These are phyloP conservation scores for Colletotrichum eremochloae DNA, from an alignment of 2,329 filamentous ascomycete genomes.

Conservation along the genomic window DNA sequence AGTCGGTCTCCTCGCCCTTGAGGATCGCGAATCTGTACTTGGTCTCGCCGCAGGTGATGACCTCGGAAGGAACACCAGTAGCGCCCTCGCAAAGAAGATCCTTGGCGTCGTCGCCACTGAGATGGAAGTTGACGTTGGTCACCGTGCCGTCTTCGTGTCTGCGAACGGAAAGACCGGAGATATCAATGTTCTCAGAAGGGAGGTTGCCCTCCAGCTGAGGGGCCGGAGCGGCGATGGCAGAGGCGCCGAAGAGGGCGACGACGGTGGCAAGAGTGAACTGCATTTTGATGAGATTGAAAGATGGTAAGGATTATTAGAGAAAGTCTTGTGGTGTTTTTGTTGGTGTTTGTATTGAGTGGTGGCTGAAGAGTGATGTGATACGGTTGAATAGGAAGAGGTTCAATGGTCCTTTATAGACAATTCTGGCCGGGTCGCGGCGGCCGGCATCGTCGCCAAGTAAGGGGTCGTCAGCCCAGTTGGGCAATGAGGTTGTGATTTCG, in stretches of 20 bases:
- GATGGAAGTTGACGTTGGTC: constrained; percentile 43
- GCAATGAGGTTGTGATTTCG: constrained; percentile 28
- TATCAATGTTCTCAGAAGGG: constrained; percentile 45
- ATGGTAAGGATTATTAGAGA: too few relatives aligned
- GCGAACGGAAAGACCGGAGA: constrained; percentile 45
- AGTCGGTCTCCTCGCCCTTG: constrained; percentile 40
- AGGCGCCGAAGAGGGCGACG: constrained; percentile 43
- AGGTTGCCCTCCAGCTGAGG: constrained; percentile 16
- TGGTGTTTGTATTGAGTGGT: too few relatives aligned
- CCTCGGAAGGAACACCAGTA: constrained; percentile 43
- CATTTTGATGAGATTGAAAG: constrained; percentile 42
- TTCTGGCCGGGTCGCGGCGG: not conserved
- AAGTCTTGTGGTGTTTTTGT: not conserved
- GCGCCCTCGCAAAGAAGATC: constrained; percentile 39
- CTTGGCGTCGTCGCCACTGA: constrained; percentile 43
- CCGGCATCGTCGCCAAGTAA: constrained; percentile 14
- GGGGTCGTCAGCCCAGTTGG: constrained; percentile 14
- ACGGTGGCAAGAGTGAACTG: constrained; percentile 43
- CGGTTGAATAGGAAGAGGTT: not conserved
- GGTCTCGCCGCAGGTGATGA: constrained; percentile 47
- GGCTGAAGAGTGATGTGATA: not conserved
- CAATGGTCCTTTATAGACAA: not conserved
- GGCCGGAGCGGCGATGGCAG: constrained; percentile 42
- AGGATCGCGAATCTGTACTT: constrained; percentile 49
- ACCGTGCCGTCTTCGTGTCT: constrained; percentile 42